Base-by-base conservation (phyloP, 192 early-diverging fungal species). In the Podila clonocystis region DNA sequence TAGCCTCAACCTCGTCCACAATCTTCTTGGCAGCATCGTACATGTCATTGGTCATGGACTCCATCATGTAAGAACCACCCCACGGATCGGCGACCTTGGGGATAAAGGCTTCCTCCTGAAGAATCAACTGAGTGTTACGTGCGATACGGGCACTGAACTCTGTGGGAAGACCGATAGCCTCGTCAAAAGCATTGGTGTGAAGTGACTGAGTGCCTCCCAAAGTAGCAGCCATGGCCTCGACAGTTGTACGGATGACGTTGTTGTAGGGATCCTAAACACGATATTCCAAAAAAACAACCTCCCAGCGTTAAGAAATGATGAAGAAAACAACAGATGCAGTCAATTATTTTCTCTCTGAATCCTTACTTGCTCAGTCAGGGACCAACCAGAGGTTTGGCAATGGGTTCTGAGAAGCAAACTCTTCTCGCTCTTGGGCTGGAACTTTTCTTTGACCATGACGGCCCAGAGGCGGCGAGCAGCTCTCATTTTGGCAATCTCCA, bases 51-150 rank as follows among this genome's bases (percentile, higher is more conserved):
- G 95, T 96, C 85, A 96, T 85, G 5, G 91, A 90, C 87, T 96
- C 95, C 95, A 96, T 96, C 92, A 96, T 93, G 82, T 95, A 96
- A 22, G 93, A 94, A 28, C 95, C 95, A 5, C 93, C 95, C 95
- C 95, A 96, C 3, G 95, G 95, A 68, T 96, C 95, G 29, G 94
- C 94, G 9, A 96, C 95, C 80, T 91, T 93, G 17, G 95, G 94
- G 34, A 96, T 95, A 49, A 88, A 87, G 7, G 95, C 94, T 74
- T 96, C 95, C 65, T 93, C 94, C 72, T 96, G 95, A 66, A 96
- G 74, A 62, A 96, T 95, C 58, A 96, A 71, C 88, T 96, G 95
- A 7, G 95, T 96, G 87, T 96, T 96, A 76, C 95, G 87, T 12
- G 95, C 95, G 83, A 96, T 95, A 57, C 95, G 91, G 4, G 95